phyloP scores from a whole-genome alignment of 371 early-diverging fungal species.

The Batkoa obscura region DNA sequence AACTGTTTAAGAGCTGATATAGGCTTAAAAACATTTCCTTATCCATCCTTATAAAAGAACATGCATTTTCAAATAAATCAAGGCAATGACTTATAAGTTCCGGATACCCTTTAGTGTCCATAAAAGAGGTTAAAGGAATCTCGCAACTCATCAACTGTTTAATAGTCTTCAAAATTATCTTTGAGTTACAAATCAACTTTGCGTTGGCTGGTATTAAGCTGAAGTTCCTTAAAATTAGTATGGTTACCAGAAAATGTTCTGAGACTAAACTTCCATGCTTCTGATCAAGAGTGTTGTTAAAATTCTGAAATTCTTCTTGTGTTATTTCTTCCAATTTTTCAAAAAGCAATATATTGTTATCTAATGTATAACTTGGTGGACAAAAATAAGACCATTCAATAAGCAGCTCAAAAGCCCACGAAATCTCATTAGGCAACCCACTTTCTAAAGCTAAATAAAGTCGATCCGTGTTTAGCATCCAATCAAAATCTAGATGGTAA shows the following conservation, averaged over 20 bases:
- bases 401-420: neutral
- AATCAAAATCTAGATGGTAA: neutral
- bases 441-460: neutral
- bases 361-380: neutral
- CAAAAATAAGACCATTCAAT: neutral
- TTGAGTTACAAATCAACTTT: neutral
- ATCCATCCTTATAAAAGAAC: too few relatives aligned
- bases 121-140: neutral
- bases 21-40: neutral
- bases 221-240: neutral
- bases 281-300: neutral
- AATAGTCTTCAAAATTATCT: neutral
- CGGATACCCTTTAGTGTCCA: neutral
- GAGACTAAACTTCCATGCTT: neutral
- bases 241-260: neutral
- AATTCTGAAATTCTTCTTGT: neutral
- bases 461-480: neutral
- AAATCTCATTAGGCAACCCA: slow-evolving; percentile 1
- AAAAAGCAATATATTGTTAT: neutral
- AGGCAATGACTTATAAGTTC: neutral
- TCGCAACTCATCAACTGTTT: neutral
- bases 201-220: neutral
- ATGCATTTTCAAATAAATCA: neutral
- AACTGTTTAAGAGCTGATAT: too few relatives aligned
- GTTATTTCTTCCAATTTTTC: neutral